These are phyloP conservation scores for Phytophthora quininea DNA, from an alignment of 352 stramenopile species.

Conservation along the genomic window DNA sequence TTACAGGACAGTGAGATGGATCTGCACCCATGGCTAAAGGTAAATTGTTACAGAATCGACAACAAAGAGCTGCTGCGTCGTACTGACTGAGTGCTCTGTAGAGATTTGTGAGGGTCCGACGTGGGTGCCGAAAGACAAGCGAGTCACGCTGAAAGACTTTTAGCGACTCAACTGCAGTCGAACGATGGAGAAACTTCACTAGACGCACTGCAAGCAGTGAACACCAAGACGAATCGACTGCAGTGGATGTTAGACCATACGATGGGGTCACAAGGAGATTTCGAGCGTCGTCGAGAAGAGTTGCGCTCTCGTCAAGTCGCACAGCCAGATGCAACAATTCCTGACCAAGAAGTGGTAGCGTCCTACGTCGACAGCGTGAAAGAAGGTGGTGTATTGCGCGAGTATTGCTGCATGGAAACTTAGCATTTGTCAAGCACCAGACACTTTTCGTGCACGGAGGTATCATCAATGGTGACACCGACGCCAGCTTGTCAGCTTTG, in stretches of 20 bases:
- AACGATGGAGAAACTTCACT: conserved; percentile 1
- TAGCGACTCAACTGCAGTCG: conserved; percentile 32
- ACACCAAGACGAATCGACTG: conserved; percentile 85
- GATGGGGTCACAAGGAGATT: conserved; percentile 90
- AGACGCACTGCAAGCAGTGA: conserved; percentile 40
- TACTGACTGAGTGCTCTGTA: conserved; percentile 12
- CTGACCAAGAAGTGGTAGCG: conserved; percentile 79
- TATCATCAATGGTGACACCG: conserved; percentile 63
- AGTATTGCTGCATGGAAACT: conserved; percentile 85
- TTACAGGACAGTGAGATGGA: conserved; percentile 76
- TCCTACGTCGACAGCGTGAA: conserved; percentile 82
- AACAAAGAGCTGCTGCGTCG: background rate
- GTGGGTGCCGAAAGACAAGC: conserved; percentile 68
- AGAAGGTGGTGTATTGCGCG: conserved; percentile 73
- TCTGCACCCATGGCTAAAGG: conserved; percentile 61
- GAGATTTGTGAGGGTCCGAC: conserved; percentile 71
- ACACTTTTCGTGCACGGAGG: conserved; percentile 95
- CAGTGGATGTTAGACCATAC: conserved; percentile 92
- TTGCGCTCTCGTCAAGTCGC: conserved; percentile 39
- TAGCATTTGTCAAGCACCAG: conserved; percentile 81
- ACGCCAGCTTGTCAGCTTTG: conserved; percentile 53
- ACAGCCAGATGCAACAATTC: conserved; percentile 25
- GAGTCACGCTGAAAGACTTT: conserved; percentile 60
- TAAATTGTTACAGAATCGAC: conserved; percentile 10
- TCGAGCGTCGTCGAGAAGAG: conserved; percentile 87